phyloP scores from a whole-genome alignment of 352 stramenopile genomes.

The Hyaloperonospora arabidopsidis region DNA sequence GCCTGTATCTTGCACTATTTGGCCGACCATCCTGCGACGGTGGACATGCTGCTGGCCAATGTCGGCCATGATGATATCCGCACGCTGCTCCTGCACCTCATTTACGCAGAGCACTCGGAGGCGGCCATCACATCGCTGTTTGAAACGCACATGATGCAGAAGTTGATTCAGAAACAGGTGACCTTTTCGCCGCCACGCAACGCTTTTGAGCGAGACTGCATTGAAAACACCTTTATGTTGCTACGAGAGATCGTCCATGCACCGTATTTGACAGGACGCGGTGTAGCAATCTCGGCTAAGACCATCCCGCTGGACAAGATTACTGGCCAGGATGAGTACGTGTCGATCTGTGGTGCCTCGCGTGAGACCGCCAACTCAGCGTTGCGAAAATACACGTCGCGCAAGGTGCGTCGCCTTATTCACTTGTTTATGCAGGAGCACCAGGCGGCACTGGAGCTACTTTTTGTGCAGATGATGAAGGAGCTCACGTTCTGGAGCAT shows the following conservation, averaged over 20 bases:
- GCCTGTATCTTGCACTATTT: constrained; percentile 73
- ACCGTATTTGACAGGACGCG: constrained; percentile 71
- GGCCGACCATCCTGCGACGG: constrained; percentile 37
- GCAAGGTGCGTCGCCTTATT: constrained; percentile 77
- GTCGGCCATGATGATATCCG: constrained; percentile 78
- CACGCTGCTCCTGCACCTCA: constrained; percentile 64
- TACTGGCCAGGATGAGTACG: constrained; percentile 81
- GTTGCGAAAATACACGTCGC: constrained; percentile 78
- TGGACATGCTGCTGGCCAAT: constrained; percentile 73
- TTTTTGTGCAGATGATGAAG: constrained; percentile 80
- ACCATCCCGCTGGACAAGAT: constrained; percentile 80
- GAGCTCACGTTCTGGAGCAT: constrained; percentile 80
- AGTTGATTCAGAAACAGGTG: constrained; percentile 70
- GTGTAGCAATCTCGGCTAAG: constrained; percentile 81
- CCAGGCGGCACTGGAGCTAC: constrained; percentile 50
- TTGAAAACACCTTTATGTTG: constrained; percentile 77
- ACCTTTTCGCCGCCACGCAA: constrained; percentile 65
- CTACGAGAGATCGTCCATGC: constrained; percentile 76
- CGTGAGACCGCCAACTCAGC: constrained; percentile 77
- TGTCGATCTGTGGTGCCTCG: constrained; percentile 77
- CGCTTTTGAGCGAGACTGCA: constrained; percentile 59
- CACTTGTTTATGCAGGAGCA: constrained; percentile 79
- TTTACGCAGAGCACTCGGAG: constrained; percentile 82
- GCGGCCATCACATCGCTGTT: constrained; percentile 65
- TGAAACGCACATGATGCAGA: constrained; percentile 59